These are phyloP conservation scores for Exserohilum rostratum DNA, from an alignment of 2,329 filamentous ascomycete species.

Conservation along the genomic window DNA sequence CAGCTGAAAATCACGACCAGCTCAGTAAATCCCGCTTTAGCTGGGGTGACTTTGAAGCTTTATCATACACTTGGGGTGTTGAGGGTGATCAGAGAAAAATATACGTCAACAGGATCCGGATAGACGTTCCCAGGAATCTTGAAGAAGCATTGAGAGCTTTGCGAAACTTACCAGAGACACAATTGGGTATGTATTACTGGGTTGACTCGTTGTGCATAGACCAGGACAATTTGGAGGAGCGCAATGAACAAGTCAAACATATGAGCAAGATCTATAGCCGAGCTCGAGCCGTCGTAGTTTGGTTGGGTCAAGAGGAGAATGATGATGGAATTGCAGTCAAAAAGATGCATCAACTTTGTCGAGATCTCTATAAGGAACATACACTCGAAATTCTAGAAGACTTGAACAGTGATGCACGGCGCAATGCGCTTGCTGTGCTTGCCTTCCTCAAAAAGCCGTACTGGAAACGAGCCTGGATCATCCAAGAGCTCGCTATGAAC, in stretches of 20 bases:
- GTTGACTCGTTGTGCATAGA: background rate
- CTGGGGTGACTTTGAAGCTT: background rate
- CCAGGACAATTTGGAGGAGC: background rate
- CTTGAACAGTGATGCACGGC: no score
- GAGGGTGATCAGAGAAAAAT: background rate
- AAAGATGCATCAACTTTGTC: background rate
- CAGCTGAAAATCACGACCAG: background rate
- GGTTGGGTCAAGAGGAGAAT: background rate
- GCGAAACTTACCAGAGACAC: background rate
- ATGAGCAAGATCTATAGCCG: background rate
- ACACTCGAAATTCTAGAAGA: background rate
- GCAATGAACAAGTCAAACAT: background rate
- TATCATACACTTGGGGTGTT: background rate
- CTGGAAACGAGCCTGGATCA: background rate
- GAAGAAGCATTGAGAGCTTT: background rate
- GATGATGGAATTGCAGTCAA: background rate
- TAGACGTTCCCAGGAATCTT: background rate
- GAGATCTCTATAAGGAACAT: background rate
- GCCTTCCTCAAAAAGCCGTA: background rate
- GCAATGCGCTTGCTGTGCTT: background rate
- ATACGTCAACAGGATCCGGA: background rate
- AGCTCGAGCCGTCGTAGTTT: background rate
- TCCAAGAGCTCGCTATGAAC: background rate
- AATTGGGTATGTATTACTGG: background rate
- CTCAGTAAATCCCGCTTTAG: no score